phyloP scores from a whole-genome alignment of 1,139 yeast species.

The Pneumocystis carinii region DNA sequence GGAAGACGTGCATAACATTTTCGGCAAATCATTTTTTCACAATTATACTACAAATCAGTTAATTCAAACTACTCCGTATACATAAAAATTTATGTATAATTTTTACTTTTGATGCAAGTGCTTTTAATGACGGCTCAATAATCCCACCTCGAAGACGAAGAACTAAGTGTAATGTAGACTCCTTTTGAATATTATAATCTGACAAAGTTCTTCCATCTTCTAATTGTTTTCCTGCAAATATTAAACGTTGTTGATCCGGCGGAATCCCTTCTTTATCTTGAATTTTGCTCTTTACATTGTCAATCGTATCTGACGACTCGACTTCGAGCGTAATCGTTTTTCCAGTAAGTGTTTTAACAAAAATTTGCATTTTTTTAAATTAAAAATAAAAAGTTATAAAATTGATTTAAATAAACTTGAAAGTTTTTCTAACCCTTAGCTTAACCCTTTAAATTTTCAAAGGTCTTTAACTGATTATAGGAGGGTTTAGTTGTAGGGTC shows the following conservation, averaged over 20 bases:
- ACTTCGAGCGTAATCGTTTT: slow-evolving; percentile 89
- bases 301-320: slow-evolving; percentile 87
- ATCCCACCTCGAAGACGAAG: slow-evolving; percentile 86
- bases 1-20: slow-evolving; percentile 99
- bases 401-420: background rate
- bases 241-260: slow-evolving; percentile 87
- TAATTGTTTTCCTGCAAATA: slow-evolving; percentile 87
- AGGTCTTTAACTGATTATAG: background rate
- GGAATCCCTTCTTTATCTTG: slow-evolving; percentile 94
- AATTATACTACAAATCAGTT: slow-evolving; percentile 63
- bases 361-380: background rate
- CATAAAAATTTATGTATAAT: too few relatives aligned
- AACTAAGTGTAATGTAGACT: slow-evolving; percentile 76
- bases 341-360: slow-evolving; percentile 59
- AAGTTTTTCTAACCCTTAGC: background rate
- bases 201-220: slow-evolving; percentile 87
- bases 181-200: slow-evolving; percentile 91
- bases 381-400: background rate
- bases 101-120: slow-evolving; percentile 57
- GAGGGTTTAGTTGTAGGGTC: too few relatives aligned
- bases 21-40: slow-evolving; percentile 98
- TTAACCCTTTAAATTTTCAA: background rate
- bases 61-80: background rate
- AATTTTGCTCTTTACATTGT: slow-evolving; percentile 84
- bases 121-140: slow-evolving; percentile 98